Evolutionary conservation across 345 rosid species (phyloP).

Genomic region (Linum tenue): DNA sequence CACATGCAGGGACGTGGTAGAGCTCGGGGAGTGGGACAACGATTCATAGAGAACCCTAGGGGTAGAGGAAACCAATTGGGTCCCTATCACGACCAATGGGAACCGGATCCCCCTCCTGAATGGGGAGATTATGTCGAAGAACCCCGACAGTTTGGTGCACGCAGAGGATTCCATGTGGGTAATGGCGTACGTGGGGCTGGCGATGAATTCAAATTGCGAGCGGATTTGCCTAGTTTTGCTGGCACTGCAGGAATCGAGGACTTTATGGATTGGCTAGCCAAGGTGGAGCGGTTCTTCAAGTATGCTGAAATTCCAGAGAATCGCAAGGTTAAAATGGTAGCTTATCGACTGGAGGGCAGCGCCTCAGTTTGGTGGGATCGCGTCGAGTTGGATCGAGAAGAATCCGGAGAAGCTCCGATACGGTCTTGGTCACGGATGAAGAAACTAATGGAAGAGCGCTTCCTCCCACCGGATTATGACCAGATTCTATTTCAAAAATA

Average conservation of each 20-base stretch:
- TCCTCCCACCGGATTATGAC: constrained; percentile 6
- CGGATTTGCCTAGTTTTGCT: background rate
- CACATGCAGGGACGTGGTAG: too few species aligned
- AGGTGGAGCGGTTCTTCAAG: background rate
- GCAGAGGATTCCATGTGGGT: too few species aligned
- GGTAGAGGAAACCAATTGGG: too few species aligned
- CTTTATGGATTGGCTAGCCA: constrained; percentile 2
- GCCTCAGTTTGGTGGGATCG: constrained; percentile 2
- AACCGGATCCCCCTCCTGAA: too few species aligned
- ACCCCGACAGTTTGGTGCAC: too few species aligned
- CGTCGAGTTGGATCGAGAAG: fast-evolving
- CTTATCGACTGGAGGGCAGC: background rate
- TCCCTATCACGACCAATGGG: too few species aligned
- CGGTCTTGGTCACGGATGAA: background rate
- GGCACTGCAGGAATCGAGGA: background rate
- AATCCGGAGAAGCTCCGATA: background rate
- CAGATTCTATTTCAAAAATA: background rate
- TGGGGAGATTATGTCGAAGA: too few species aligned
- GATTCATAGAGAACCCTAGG: too few species aligned
- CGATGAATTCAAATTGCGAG: background rate
- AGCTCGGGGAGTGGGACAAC: too few species aligned
- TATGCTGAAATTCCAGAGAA: constrained; percentile 6
- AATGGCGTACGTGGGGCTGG: background rate
- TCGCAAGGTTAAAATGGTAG: background rate
- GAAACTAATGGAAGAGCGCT: background rate